Percentiles rank a stretch among this genome's conserved stretches.
Conservation (phyloP, 768 basidiomycete species). For the Serendipita sp. region DNA sequence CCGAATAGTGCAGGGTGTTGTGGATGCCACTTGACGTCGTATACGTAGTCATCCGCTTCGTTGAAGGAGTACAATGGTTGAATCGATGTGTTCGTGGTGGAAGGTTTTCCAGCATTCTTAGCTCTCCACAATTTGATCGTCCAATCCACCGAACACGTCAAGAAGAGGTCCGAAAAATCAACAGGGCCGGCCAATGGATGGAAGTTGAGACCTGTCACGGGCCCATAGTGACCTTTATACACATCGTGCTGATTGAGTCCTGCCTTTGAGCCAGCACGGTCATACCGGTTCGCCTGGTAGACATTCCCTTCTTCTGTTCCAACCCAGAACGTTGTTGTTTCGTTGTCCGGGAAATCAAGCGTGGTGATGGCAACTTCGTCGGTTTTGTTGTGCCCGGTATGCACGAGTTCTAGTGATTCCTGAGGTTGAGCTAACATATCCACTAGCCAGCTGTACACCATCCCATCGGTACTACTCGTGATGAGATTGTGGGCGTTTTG, state of each 20-base stretch:
- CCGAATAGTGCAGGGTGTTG: slow-evolving; percentile 89
- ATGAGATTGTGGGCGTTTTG: slow-evolving; percentile 98
- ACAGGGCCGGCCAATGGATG: slow-evolving; percentile 83
- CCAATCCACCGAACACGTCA: slow-evolving; percentile 92
- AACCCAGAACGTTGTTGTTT: slow-evolving; percentile 93
- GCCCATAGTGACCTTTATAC: slow-evolving; percentile 85
- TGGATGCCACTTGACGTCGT: slow-evolving; percentile 98
- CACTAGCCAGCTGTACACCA: slow-evolving; percentile 93
- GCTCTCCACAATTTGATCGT: slow-evolving; percentile 95
- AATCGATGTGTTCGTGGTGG: slow-evolving; percentile 37
- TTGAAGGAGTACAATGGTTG: slow-evolving; percentile 84
- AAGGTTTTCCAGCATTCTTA: slow-evolving; percentile 59
- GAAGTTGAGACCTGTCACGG: slow-evolving; percentile 88
- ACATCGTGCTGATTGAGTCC: slow-evolving; percentile 87
- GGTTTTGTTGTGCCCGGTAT: slow-evolving; percentile 88
- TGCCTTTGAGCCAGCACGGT: slow-evolving; percentile 92
- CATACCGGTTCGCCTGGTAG: slow-evolving; percentile 93
- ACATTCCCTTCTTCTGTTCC: slow-evolving; percentile 97
- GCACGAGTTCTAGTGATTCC: slow-evolving; percentile 87
- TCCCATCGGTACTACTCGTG: slow-evolving; percentile 92
- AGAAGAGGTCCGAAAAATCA: slow-evolving; percentile 90
- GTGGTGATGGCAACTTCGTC: slow-evolving; percentile 91
- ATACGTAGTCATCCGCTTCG: slow-evolving; percentile 96
- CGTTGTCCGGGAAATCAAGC: slow-evolving; percentile 88
- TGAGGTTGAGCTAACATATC: slow-evolving; percentile 99